These are phyloP conservation scores for Hypoxylon sp. DNA, from an alignment of 2,329 filamentous ascomycete species.

Conservation along the genomic window DNA sequence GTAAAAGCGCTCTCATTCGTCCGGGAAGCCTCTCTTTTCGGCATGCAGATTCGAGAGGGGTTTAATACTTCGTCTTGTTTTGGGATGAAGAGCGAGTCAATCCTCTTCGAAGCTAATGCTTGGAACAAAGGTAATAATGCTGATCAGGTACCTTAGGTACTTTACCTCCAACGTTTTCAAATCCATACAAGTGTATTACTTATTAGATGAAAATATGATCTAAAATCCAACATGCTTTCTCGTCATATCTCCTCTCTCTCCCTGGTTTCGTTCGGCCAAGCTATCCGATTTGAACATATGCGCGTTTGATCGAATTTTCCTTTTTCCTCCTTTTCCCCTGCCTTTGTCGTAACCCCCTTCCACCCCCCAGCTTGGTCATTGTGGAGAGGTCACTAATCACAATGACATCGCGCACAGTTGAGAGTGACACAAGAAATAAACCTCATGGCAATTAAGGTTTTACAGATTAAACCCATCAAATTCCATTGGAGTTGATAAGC, in stretches of 20 bases:
- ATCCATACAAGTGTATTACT: background rate
- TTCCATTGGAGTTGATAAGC: conserved; percentile 1
- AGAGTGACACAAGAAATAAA: background rate
- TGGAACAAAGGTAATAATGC: background rate
- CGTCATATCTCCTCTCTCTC: conserved; percentile 15
- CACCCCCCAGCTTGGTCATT: conserved; percentile 9
- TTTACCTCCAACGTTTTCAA: background rate
- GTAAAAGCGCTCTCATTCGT: conserved; percentile 17
- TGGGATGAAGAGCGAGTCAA: background rate
- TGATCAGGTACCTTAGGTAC: background rate
- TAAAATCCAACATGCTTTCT: conserved; percentile 1
- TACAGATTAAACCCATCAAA: conserved; percentile 14
- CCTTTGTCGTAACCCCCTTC: background rate
- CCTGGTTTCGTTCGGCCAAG: conserved; percentile 36
- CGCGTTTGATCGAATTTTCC: conserved; percentile 3
- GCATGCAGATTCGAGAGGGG: background rate
- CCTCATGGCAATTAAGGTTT: conserved; percentile 9
- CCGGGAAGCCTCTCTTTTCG: background rate
- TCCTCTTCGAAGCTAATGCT: background rate
- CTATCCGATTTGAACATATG: conserved; percentile 34
- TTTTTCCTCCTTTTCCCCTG: conserved; percentile 4
- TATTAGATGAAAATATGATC: conserved; percentile 2
- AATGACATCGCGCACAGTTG: conserved; percentile 28
- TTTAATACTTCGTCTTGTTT: conserved; percentile 1
- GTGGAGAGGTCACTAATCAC: conserved; percentile 19